phyloP scores from a whole-genome alignment of 371 early-diverging fungal species.

The Haplosporangium sp. region DNA sequence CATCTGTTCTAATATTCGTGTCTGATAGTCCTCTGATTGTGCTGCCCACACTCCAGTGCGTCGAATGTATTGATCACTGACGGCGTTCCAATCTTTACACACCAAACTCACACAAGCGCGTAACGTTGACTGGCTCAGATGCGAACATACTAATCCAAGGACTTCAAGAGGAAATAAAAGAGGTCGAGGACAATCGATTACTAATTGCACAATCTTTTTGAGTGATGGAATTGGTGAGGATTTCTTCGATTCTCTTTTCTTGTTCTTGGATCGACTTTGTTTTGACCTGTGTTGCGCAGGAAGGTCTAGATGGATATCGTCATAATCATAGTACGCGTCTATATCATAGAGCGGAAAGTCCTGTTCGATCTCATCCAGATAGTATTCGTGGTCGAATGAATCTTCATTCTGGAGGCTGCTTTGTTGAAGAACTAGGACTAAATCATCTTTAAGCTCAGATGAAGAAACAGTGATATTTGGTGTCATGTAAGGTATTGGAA shows the following conservation, averaged over 20 bases:
- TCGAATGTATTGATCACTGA: conserved; percentile 22
- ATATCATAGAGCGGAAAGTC: too few relatives aligned
- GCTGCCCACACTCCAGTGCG: conserved; percentile 28
- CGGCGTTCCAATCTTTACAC: conserved; percentile 30
- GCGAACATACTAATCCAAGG: conserved; percentile 24
- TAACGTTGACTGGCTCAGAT: conserved; percentile 32
- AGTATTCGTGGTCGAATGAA: too few relatives aligned
- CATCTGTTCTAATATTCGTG: conserved; percentile 18
- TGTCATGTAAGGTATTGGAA: too few relatives aligned
- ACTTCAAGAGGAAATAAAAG: conserved; percentile 37
- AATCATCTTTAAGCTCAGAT: too few relatives aligned
- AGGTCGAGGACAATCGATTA: conserved; percentile 8
- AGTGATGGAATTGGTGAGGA: not conserved
- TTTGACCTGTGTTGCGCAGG: conserved; percentile 1
- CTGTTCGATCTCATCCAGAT: too few relatives aligned
- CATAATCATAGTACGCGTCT: too few relatives aligned
- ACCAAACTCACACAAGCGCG: conserved; percentile 29
- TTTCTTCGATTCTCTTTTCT: not conserved
- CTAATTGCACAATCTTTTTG: conserved; percentile 15
- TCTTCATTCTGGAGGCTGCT: too few relatives aligned
- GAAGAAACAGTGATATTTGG: too few relatives aligned
- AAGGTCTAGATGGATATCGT: not conserved
- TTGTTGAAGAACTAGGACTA: too few relatives aligned
- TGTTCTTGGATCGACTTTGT: not conserved
- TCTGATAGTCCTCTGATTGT: not conserved